A percentile compares a stretch with the other conserved stretches of the same genome.
phyloP scores from a whole-genome alignment of 805 yeast genomes.

The Yarrowia sp. region DNA sequence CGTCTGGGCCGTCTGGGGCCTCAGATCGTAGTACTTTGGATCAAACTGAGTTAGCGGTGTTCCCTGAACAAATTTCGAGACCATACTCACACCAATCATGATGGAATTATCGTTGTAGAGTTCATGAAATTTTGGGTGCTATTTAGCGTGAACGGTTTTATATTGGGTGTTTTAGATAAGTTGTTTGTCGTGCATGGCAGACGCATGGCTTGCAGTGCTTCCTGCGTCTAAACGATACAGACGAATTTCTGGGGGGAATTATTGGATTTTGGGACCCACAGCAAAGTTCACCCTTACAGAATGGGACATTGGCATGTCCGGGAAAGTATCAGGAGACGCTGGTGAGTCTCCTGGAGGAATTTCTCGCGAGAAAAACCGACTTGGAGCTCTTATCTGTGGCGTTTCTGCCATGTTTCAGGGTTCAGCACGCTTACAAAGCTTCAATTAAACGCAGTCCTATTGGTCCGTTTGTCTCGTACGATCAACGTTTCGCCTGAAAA shows the following conservation, averaged over 20 bases:
- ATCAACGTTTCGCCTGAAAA: neutral
- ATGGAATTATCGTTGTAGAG: neutral
- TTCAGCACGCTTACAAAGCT: conserved; percentile 5
- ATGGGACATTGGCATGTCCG: neutral
- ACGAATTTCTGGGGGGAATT: neutral
- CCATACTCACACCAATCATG: conserved; percentile 32
- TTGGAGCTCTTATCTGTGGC: conserved; percentile 2
- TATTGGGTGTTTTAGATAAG: conserved; percentile 4
- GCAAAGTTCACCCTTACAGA: neutral
- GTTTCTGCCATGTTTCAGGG: conserved; percentile 1
- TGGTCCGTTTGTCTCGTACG: conserved; percentile 9
- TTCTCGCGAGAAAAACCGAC: too few relatives aligned
- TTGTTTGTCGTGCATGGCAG: neutral
- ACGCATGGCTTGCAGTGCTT: neutral
- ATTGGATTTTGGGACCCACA: neutral
- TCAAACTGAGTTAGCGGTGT: conserved; percentile 29
- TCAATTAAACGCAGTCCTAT: conserved; percentile 21
- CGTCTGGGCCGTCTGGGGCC: conserved; percentile 30
- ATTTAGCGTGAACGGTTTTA: conserved; percentile 22
- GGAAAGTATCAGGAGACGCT: neutral
- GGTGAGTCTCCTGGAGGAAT: too few relatives aligned
- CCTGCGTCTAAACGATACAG: conserved; percentile 5
- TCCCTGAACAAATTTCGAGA: too few relatives aligned
- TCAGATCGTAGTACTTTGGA: conserved; percentile 29
- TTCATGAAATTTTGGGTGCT: neutral